Evolutionary conservation across 768 basidiomycete species (phyloP), one percentile per base, ranked within the genome.

Genomic region (Polyporus arcularius): DNA sequence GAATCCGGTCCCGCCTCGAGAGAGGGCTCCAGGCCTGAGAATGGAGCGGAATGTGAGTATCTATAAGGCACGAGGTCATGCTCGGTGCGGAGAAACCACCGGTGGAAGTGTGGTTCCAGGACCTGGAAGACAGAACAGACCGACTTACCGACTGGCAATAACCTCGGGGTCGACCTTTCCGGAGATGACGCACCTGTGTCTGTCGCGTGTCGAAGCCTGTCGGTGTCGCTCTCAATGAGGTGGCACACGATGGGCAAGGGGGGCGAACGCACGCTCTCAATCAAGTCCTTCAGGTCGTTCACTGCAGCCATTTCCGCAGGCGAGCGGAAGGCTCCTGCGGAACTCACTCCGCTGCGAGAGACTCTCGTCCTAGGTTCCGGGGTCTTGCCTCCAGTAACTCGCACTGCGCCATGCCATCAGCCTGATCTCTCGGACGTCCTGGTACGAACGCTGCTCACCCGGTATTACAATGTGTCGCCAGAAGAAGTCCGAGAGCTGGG

Each of bases 401-500:
- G 60, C 11, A 61, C 60, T 61, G 42, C 49, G 47, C n/a, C 14
- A 51, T 16, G 28, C 9, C 47, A 32, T 43, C 35, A 43, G 31
- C 12, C 12, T 15, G 46, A 40, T 26, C n/a, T 30, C 9, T 28
- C 28, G 21, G 21, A 26, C 21, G 21, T 26, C 21, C 21, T 26
- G 48, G 14, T 14, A 32, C 6, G 21, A 31, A 26, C 10, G 15
- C 1, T 21, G 39, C 45, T 31, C 40, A 62, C 61, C 55, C 26
- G 61, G 61, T 10, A 62, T 32, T 12, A 62, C 47, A n/a, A 62
- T 38, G 46, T 62, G 57, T 28, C 61, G 61, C 61, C 61, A 62
- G 45, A 62, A 62, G 49, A 48, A 62, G 26, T 62, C 61, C 1
- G 61, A 55, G 39, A 62, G 49, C 14, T 53, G 61, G 38, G 45